Conservation (phyloP, 768 basidiomycete genomes). For the Lepiota brunneoincarnata region DNA sequence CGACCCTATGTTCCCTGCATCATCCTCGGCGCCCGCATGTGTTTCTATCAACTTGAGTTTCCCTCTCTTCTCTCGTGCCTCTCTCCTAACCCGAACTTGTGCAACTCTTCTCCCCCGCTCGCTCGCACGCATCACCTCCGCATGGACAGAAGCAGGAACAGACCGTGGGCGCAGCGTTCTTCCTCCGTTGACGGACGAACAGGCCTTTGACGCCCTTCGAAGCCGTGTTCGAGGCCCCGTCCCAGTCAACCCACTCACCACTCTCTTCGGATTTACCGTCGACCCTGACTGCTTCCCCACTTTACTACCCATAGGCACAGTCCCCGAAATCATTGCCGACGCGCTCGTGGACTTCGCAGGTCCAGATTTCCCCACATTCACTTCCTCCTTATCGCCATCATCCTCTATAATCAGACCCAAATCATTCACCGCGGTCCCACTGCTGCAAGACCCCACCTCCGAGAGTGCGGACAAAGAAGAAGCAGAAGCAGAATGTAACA, state of each 20-base stretch:
- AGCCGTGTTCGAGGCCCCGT: conserved; percentile 7
- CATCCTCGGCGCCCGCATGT: not conserved
- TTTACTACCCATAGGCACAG: not conserved
- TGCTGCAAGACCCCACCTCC: not conserved
- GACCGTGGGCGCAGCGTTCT: conserved; percentile 2
- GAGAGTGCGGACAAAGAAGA: not conserved
- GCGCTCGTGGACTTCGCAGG: not conserved
- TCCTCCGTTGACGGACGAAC: conserved; percentile 6
- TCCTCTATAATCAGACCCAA: conserved; percentile 1
- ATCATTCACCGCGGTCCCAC: not conserved
- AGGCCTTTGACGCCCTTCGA: not conserved
- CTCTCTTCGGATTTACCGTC: conserved; percentile 8
- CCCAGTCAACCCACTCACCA: conserved; percentile 3
- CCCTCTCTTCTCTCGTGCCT: not conserved
- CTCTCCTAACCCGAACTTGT: conserved; percentile 3
- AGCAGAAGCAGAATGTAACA: not conserved
- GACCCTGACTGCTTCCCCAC: not conserved
- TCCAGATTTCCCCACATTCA: not conserved
- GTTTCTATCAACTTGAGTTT: not conserved
- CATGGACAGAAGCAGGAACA: conserved; percentile 5
- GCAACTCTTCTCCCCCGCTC: conserved; percentile 8
- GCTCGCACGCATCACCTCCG: conserved; percentile 5
- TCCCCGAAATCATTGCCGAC: conserved; percentile 4
- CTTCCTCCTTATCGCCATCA: conserved; percentile 8
- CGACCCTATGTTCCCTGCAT: not conserved